Evolutionary conservation across 2,329 filamentous ascomycete genomes (phyloP), one percentile per base, ranked within the genome.

Genomic region (Stagonosporopsis chrysanthemi): DNA sequence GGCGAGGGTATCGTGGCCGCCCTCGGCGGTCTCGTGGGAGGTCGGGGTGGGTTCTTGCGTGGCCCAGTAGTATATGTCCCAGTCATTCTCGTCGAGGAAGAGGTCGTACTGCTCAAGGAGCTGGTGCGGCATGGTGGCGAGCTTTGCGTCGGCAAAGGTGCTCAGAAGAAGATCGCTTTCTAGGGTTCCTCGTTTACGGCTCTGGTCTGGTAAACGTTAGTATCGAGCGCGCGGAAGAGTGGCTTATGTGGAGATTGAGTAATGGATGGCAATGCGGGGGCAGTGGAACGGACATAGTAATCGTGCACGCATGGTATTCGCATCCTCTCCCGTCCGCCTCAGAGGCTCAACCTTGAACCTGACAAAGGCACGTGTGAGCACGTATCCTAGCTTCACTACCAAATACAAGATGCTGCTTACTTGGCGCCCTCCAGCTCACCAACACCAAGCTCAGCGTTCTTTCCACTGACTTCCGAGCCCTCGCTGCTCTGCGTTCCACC

Each of bases 1-100:
- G 11, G 82, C 78, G 58, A 77, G 62, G 12, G 76, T 76, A 2
- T 78, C 70, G n/a, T 77, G 78, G 24, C 77, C 79, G 26, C 84
- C 82, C 64, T 86, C 84, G 5, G 83, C 82, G 43, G 82, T 82
- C 55, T 86, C 81, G 50, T 81, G 76, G 31, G 86, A 83, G n/a
- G 84, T 84, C 1, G 82, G 80, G 4, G 84, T 79, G 12, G 88
- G 83, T 67, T 92, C 88, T 78, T 99, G 95, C 15, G 95, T 99
- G 3, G 91, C 92, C 95, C 95, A 99, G 84, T 99, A 99, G 83
- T 99, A 99, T 61, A 99, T 97, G 76, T 99, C 95, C 95, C 95
- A 99, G 81, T 99, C 95, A 78, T 99, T 99, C 80, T 99, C 95
- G 78, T 99, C 95, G 54, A 99, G 87, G 82, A 99, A 96, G 26